phyloP scores from a whole-genome alignment of 768 basidiomycete species.

The Dentipellis sp. region DNA sequence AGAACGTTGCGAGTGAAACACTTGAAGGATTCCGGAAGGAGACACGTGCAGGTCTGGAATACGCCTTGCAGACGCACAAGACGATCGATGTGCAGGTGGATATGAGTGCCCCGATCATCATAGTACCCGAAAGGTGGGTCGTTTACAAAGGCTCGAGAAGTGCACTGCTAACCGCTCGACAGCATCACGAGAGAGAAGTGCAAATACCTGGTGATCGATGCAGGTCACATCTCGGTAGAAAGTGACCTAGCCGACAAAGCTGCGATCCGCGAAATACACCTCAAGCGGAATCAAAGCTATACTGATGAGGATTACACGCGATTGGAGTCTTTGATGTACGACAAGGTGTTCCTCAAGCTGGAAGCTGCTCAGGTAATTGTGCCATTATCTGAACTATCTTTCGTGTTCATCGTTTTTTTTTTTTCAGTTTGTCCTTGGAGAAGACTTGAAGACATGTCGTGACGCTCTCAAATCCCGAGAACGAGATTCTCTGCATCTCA shows the following conservation, averaged over 20 bases:
- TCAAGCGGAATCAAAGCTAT: slow-evolving; percentile 80
- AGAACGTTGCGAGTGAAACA: slow-evolving; percentile 90
- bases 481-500: slow-evolving; percentile 63
- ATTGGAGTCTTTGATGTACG: slow-evolving; percentile 92
- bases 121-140: slow-evolving; percentile 84
- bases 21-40: slow-evolving; percentile 90
- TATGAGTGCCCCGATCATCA: slow-evolving; percentile 93
- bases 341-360: slow-evolving; percentile 74
- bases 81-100: slow-evolving; percentile 96
- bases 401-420: background rate
- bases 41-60: slow-evolving; percentile 89
- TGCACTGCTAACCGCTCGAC: slow-evolving; percentile 3
- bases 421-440: slow-evolving; percentile 78
- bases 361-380: slow-evolving; percentile 80
- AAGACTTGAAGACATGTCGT: slow-evolving; percentile 72
- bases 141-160: background rate
- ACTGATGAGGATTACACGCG: slow-evolving; percentile 78
- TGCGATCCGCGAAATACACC: slow-evolving; percentile 64
- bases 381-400: background rate
- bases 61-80: slow-evolving; percentile 88
- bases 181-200: slow-evolving; percentile 72
- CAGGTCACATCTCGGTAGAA: slow-evolving; percentile 91
- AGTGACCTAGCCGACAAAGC: slow-evolving; percentile 85
- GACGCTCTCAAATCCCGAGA: slow-evolving; percentile 58
- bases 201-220: slow-evolving; percentile 87